Percentiles rank a stretch among this genome's conserved stretches.
Evolutionary conservation across 805 yeast species (phyloP).

Genomic region (Cyberlindnera nakhonratchasimensis): DNA sequence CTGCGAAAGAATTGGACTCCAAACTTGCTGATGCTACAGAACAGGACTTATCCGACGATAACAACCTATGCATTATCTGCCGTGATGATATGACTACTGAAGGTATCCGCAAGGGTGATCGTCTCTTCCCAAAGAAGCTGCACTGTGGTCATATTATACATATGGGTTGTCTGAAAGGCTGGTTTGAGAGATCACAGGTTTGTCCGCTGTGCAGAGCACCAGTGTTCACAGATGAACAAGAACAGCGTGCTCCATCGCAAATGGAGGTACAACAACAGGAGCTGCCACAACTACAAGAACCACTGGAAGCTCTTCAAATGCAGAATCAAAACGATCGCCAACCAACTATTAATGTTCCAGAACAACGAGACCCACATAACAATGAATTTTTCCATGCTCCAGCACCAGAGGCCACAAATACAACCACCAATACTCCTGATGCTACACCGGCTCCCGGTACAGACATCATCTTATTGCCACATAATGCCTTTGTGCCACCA

Average conservation of each 20-base stretch:
- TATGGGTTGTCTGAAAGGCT: conserved; percentile 82
- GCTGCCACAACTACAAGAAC: conserved; percentile 5
- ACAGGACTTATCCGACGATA: conserved; percentile 55
- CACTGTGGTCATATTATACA: conserved; percentile 87
- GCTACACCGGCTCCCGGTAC: background rate
- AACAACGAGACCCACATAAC: conserved; percentile 4
- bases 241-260: conserved; percentile 1
- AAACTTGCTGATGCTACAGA: conserved; percentile 60
- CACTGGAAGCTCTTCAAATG: background rate
- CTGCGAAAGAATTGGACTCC: conserved; percentile 58
- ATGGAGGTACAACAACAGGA: conserved; percentile 6
- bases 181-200: conserved; percentile 89
- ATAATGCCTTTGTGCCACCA: conserved; percentile 24
- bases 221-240: conserved; percentile 43
- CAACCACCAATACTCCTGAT: background rate
- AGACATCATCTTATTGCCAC: conserved; percentile 3
- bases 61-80: conserved; percentile 78
- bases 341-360: background rate
- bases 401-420: background rate
- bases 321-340: background rate
- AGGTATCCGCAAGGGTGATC: conserved; percentile 33
- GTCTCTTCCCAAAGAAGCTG: conserved; percentile 68
- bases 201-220: conserved; percentile 89
- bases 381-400: conserved; percentile 9
- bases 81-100: conserved; percentile 77